Evolutionary conservation across 768 basidiomycete species (phyloP).

Genomic region (Lactifluus hygrophoroides): DNA sequence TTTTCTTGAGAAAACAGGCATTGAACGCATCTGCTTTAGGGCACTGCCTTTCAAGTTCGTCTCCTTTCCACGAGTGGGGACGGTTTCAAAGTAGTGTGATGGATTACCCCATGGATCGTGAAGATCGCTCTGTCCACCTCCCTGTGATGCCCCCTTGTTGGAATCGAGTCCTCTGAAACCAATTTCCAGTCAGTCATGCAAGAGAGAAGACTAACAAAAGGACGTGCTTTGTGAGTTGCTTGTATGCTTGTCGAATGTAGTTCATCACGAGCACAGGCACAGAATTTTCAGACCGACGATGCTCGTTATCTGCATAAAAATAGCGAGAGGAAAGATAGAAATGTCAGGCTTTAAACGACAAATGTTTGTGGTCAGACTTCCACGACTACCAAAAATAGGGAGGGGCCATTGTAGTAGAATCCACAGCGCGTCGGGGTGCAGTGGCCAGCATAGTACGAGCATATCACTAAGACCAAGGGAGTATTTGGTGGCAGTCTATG

Average conservation of each 20-base stretch:
- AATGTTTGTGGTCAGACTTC: background rate
- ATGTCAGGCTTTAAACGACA: background rate
- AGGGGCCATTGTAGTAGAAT: background rate
- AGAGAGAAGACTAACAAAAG: background rate
- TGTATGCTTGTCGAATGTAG: constrained; percentile 5
- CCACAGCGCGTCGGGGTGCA: background rate
- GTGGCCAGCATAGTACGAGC: background rate
- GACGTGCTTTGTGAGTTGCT: background rate
- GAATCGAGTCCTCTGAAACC: background rate
- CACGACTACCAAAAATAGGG: background rate
- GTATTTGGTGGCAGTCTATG: too few relatives aligned
- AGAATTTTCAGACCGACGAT: background rate
- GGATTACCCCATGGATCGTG: constrained; percentile 9
- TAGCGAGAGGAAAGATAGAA: background rate
- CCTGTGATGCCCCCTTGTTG: background rate
- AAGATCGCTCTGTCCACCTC: background rate
- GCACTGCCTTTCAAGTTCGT: background rate
- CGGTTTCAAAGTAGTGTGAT: background rate
- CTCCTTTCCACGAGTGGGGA: background rate
- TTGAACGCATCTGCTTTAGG: constrained; percentile 7
- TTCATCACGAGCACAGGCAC: background rate
- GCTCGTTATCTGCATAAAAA: background rate
- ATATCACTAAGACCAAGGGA: background rate
- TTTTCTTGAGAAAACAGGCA: constrained; percentile 1
- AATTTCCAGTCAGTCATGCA: background rate